Evolutionary conservation across 768 basidiomycete genomes (phyloP).

Genomic region (Collybia sordida): DNA sequence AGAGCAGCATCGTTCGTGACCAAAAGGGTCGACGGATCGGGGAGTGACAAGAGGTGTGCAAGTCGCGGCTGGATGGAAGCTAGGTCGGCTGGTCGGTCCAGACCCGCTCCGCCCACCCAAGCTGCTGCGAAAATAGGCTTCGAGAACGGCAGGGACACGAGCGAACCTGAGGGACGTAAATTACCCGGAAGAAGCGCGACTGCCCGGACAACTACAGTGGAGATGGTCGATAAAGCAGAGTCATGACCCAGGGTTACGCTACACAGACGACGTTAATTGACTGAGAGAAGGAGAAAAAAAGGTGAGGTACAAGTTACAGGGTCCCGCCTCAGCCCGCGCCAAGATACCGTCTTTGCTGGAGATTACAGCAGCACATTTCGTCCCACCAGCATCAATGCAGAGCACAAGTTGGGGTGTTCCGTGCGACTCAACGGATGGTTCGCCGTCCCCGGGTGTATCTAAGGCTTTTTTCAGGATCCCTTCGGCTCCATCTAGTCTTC

Average conservation of each 20-base stretch:
- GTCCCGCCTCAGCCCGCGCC: conserved; percentile 20
- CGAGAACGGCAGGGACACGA: background rate
- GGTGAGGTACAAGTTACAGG: conserved; percentile 23
- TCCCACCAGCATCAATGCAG: conserved; percentile 26
- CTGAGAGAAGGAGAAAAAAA: background rate
- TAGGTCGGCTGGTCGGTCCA: conserved; percentile 21
- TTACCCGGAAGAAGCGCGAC: conserved; percentile 9
- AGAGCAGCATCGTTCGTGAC: conserved; percentile 26
- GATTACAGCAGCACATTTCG: conserved; percentile 23
- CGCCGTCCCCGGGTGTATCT: background rate
- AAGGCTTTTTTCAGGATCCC: conserved; percentile 21
- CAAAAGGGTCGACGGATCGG: conserved; percentile 12
- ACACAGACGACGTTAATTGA: background rate
- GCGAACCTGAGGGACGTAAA: background rate
- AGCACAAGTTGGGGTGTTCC: conserved; percentile 13
- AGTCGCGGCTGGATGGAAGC: conserved; percentile 13
- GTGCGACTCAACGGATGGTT: background rate
- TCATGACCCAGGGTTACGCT: conserved; percentile 26
- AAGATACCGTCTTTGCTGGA: conserved; percentile 17
- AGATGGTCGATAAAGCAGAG: conserved; percentile 18
- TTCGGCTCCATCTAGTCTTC: conserved; percentile 14
- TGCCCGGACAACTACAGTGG: conserved; percentile 11
- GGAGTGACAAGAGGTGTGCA: conserved; percentile 12
- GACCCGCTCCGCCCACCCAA: conserved; percentile 26
- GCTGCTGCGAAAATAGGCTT: conserved; percentile 17